Conservation (phyloP, 2,329 filamentous ascomycete genomes). For the Fusarium illudens region DNA sequence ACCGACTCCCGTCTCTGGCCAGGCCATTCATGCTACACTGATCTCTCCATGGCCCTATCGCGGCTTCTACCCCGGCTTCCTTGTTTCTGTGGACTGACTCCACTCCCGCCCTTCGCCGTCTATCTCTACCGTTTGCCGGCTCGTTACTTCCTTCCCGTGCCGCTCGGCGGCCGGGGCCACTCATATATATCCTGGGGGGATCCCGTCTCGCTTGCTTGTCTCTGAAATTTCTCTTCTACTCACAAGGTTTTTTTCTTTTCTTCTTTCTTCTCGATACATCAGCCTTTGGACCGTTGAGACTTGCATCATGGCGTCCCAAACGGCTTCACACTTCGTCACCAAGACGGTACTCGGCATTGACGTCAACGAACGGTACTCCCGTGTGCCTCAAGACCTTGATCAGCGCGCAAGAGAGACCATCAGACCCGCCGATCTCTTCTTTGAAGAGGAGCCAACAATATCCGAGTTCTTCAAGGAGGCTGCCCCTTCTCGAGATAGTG, state of each 20-base stretch:
- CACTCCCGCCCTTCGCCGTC: conserved; percentile 8
- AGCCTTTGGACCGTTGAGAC: neutral
- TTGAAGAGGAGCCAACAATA: conserved; percentile 74
- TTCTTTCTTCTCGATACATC: neutral
- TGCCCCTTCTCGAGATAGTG: conserved; percentile 57
- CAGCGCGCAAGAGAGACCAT: conserved; percentile 39
- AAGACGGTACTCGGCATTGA: conserved; percentile 46
- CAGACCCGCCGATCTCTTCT: conserved; percentile 45
- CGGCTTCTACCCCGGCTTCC: neutral
- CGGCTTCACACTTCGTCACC: conserved; percentile 35
- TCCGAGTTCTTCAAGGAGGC: conserved; percentile 67
- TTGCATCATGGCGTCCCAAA: conserved; percentile 21
- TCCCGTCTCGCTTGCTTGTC: neutral
- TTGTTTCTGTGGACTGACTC: conserved; percentile 15
- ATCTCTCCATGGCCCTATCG: conserved; percentile 3
- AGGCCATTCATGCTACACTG: conserved; percentile 1
- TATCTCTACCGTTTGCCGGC: conserved; percentile 14
- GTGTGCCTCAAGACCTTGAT: conserved; percentile 39
- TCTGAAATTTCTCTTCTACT: neutral
- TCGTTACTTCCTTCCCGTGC: conserved; percentile 9
- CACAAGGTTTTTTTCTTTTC: neutral
- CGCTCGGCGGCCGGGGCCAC: conserved; percentile 17
- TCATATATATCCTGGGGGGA: conserved; percentile 19
- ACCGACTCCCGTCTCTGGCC: conserved; percentile 26
- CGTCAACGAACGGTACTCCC: conserved; percentile 40